Evolutionary conservation across 768 basidiomycete species (phyloP).

Genomic region (Hericium erinaceus): DNA sequence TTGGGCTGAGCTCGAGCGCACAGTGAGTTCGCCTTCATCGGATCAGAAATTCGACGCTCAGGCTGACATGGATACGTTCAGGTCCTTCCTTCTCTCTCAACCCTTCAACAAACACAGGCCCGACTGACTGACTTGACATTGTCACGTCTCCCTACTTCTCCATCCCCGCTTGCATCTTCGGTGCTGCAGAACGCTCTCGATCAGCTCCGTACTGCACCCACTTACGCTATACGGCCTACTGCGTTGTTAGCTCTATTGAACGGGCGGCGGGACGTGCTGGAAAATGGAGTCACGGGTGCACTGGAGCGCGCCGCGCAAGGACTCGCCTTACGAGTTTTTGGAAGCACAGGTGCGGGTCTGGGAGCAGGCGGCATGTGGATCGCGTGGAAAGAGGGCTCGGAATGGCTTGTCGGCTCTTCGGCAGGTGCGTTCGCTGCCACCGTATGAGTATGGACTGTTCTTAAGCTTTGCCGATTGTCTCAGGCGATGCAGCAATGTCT

Average conservation of each 20-base stretch:
- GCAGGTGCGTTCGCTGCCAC: not conserved
- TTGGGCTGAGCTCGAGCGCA: constrained; percentile 4
- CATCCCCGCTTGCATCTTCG: constrained; percentile 8
- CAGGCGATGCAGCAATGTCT: not conserved
- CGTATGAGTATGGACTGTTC: too few relatives aligned
- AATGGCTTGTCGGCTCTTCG: constrained; percentile 6
- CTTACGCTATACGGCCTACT: constrained; percentile 5
- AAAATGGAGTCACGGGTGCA: constrained; percentile 1
- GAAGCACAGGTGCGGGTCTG: constrained; percentile 10
- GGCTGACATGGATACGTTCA: not conserved
- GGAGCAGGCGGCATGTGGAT: constrained; percentile 14
- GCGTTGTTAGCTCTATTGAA: constrained; percentile 11
- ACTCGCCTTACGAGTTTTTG: constrained; percentile 10
- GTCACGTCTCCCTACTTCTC: not conserved
- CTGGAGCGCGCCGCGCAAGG: constrained; percentile 20
- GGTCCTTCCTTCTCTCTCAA: constrained; percentile 6
- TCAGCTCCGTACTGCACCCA: constrained; percentile 10
- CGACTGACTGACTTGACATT: not conserved
- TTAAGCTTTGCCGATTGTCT: too few relatives aligned
- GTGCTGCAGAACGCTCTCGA: constrained; percentile 15
- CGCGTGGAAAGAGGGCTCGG: constrained; percentile 15
- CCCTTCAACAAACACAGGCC: constrained; percentile 5
- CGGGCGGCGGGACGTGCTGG: constrained; percentile 11
- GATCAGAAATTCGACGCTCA: not conserved
- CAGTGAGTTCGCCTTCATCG: not conserved